phyloP scores from a whole-genome alignment of 2,329 filamentous ascomycete species.

The Peltaster fructicola region DNA sequence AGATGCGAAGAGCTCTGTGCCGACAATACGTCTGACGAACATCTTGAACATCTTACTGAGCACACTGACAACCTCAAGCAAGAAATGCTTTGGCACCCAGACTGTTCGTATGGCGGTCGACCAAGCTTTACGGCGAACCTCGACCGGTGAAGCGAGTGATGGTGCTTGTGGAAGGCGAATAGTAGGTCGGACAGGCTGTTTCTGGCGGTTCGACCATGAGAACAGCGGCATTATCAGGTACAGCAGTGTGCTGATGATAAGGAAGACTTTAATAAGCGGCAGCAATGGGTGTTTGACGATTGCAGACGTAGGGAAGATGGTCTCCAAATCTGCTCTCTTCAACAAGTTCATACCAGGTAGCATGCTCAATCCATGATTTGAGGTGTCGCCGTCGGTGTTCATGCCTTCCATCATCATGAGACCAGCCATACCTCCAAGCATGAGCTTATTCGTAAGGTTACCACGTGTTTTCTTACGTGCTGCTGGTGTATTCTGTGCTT shows the following conservation, averaged over 20 bases:
- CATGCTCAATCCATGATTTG: conserved; percentile 24
- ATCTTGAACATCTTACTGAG: conserved; percentile 68
- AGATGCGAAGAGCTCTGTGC: conserved; percentile 57
- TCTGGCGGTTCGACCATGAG: conserved; percentile 38
- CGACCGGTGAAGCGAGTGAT: conserved; percentile 63
- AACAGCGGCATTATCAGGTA: conserved; percentile 41
- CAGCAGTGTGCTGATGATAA: conserved; percentile 35
- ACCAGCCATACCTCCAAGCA: conserved; percentile 82
- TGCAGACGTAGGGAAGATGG: conserved; percentile 8
- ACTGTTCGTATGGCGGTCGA: conserved; percentile 83
- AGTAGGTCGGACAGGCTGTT: conserved; percentile 24
- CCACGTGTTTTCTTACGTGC: conserved; percentile 23
- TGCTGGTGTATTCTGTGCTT: conserved; percentile 21
- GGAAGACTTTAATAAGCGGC: conserved; percentile 32
- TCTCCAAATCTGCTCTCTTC: conserved; percentile 10
- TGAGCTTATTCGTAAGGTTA: conserved; percentile 52
- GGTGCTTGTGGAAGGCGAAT: conserved; percentile 36
- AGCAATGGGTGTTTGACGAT: conserved; percentile 15
- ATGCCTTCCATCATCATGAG: conserved; percentile 83
- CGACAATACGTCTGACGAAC: conserved; percentile 59
- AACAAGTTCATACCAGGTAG: conserved; percentile 21
- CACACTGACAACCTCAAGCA: conserved; percentile 69
- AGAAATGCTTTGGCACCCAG: conserved; percentile 76
- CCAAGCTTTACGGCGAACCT: conserved; percentile 78
- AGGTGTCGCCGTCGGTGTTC: conserved; percentile 37